Evolutionary conservation across 257 asterid species (phyloP).

Genomic region (Avicennia marina): DNA sequence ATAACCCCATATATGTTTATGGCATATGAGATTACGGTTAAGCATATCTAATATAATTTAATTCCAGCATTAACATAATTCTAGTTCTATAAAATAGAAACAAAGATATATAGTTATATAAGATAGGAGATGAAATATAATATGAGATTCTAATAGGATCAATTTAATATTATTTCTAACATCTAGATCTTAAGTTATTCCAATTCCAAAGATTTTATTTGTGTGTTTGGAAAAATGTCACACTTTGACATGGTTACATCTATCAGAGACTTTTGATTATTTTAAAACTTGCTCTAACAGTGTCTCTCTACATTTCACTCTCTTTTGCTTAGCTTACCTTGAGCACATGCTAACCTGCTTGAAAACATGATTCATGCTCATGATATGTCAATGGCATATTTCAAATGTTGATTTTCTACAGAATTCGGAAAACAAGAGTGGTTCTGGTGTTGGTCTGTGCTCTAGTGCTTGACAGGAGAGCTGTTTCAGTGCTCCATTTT

Average conservation of each 20-base stretch:
- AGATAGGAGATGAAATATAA: too few species aligned
- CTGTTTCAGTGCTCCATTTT: background rate
- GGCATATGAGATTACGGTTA: too few species aligned
- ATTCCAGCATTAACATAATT: too few species aligned
- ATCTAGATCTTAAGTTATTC: too few species aligned
- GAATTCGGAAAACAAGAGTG: background rate
- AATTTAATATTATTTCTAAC: too few species aligned
- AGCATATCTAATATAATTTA: too few species aligned
- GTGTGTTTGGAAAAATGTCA: background rate
- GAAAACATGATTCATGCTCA: too few species aligned
- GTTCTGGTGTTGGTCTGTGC: background rate
- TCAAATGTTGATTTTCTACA: background rate
- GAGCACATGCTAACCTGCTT: background rate
- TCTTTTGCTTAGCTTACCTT: background rate
- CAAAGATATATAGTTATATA: too few species aligned
- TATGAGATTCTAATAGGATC: too few species aligned
- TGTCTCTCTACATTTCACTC: background rate
- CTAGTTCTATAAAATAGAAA: too few species aligned
- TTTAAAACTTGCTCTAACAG: background rate
- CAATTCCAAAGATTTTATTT: background rate
- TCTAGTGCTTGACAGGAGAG: background rate
- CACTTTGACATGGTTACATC: background rate
- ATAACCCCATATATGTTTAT: too few species aligned
- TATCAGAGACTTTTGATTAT: background rate
- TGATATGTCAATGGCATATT: too few species aligned